Percentiles rank a stretch among this genome's conserved stretches.
Conservation (phyloP, 768 basidiomycete species). For the Termitomyces sp. region DNA sequence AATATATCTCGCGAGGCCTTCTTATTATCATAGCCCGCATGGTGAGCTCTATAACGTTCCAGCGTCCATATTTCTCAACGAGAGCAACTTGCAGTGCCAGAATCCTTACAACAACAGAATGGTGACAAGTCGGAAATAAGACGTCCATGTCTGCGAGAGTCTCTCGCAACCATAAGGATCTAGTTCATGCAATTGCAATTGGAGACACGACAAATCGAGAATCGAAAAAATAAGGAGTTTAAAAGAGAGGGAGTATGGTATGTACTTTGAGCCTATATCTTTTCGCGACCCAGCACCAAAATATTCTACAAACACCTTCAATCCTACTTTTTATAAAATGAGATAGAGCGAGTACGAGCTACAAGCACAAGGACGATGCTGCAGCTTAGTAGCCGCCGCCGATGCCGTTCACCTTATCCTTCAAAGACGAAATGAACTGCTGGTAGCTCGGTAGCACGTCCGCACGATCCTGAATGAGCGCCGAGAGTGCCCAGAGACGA, state of each 20-base stretch:
- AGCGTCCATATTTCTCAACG: too few relatives aligned
- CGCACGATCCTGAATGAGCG: conserved; percentile 91
- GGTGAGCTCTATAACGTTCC: too few relatives aligned
- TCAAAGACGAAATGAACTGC: conserved; percentile 85
- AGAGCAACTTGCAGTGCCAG: too few relatives aligned
- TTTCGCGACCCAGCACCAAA: conserved; percentile 3
- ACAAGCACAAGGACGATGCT: neutral
- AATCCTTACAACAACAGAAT: too few relatives aligned
- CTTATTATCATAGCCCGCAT: too few relatives aligned
- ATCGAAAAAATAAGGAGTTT: neutral
- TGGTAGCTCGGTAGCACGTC: conserved; percentile 95
- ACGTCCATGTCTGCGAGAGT: too few relatives aligned
- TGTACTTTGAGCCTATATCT: conserved; percentile 13
- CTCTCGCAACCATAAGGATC: too few relatives aligned
- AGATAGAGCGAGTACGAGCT: neutral
- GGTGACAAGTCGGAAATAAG: too few relatives aligned
- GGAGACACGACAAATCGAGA: conserved; percentile 9
- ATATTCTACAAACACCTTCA: conserved; percentile 9
- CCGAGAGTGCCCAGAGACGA: conserved; percentile 84
- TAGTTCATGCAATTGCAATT: neutral
- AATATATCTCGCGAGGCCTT: too few relatives aligned
- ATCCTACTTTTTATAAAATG: neutral
- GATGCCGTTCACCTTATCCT: conserved; percentile 51
- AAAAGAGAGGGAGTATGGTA: conserved; percentile 11
- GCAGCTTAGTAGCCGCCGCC: conserved; percentile 15